These are phyloP conservation scores for Ceratocystis cubensis DNA, from an alignment of 2,329 filamentous ascomycete species.

Conservation along the genomic window DNA sequence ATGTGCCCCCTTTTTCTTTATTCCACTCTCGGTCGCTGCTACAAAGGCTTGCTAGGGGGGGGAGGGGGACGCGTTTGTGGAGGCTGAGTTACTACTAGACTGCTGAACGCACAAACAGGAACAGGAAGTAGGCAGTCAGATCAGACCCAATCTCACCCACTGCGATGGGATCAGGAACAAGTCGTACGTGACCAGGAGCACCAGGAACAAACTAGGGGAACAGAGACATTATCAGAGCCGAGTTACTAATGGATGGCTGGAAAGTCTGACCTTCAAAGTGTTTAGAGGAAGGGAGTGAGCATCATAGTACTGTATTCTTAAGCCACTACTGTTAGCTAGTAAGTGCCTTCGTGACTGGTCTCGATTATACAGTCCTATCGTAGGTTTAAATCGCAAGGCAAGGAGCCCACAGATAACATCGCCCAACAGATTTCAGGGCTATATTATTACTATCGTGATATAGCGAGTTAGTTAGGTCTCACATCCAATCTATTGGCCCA, in stretches of 20 bases:
- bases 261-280: background rate
- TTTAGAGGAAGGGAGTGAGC: background rate
- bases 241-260: background rate
- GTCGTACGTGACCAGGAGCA: background rate
- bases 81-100: background rate
- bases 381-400: background rate
- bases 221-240: background rate
- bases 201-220: slow-evolving; percentile 5
- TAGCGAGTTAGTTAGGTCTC: background rate
- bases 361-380: background rate
- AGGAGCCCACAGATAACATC: background rate
- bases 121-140: background rate
- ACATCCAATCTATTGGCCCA: background rate
- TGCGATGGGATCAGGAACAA: background rate
- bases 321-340: background rate
- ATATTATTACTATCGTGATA: background rate
- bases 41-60: background rate
- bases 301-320: background rate
- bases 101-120: background rate
- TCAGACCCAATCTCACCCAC: background rate
- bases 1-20: background rate
- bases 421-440: background rate
- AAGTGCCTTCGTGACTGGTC: background rate
- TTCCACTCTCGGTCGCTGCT: background rate
- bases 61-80: background rate